Evolutionary conservation across 2,329 filamentous ascomycete species (phyloP).

Genomic region (Ophioceras dolichostomum): DNA sequence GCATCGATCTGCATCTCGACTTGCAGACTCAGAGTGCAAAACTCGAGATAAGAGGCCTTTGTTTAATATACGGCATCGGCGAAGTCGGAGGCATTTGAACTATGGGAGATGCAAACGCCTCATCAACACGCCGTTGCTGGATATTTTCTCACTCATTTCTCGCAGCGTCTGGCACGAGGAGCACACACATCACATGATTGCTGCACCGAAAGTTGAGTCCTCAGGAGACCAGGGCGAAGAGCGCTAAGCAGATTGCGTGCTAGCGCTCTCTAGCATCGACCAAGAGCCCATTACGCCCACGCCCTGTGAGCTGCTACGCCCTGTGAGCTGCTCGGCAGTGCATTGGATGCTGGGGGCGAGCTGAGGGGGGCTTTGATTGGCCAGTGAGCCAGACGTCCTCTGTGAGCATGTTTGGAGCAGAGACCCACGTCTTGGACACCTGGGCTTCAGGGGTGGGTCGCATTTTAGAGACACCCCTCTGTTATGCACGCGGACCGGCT

Average conservation of each 20-base stretch:
- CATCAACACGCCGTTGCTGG: no score
- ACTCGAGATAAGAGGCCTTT: neutral
- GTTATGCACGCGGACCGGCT: neutral
- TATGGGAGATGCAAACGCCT: no score
- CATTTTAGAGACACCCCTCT: neutral
- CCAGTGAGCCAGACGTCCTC: neutral
- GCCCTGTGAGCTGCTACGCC: no score
- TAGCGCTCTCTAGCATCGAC: neutral
- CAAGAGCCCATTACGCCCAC: neutral
- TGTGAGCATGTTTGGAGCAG: neutral
- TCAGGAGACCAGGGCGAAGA: neutral
- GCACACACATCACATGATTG: conserved; percentile 1
- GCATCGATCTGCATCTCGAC: neutral
- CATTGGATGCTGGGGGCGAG: neutral
- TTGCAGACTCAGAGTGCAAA: neutral
- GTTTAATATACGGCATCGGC: neutral
- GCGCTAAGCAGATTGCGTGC: neutral
- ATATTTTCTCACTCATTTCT: no score
- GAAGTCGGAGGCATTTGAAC: neutral
- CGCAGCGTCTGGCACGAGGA: neutral
- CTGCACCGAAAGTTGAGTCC: neutral
- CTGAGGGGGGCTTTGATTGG: neutral
- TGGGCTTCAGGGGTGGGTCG: neutral
- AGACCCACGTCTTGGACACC: neutral
- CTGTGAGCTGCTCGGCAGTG: no score